Evolutionary conservation across 2,329 filamentous ascomycete species (phyloP).

Genomic region (Fusarium pseudoanthophilum): DNA sequence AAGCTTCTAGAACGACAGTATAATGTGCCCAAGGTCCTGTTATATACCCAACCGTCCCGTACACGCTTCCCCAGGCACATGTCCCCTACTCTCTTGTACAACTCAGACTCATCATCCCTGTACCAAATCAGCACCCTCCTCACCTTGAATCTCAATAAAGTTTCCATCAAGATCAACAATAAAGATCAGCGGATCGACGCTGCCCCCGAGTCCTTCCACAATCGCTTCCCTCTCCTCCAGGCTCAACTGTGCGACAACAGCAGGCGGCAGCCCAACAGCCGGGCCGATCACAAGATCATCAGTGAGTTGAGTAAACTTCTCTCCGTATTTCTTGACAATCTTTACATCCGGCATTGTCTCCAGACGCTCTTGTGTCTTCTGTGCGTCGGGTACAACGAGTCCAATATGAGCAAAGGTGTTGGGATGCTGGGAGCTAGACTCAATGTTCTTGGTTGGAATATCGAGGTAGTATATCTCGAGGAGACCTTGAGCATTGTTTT

Average conservation of each 20-base stretch:
- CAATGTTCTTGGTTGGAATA: background rate
- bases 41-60: background rate
- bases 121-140: background rate
- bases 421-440: background rate
- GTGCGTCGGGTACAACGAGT: background rate
- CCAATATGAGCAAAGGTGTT: conserved; percentile 5
- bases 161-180: conserved; percentile 9
- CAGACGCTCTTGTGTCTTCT: background rate
- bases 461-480: background rate
- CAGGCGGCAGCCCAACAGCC: background rate
- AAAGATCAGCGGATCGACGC: background rate
- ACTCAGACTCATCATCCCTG: background rate
- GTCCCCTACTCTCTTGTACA: too few species aligned
- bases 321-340: background rate
- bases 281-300: background rate
- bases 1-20: background rate
- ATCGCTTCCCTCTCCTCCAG: conserved; percentile 1
- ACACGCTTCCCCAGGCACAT: too few species aligned
- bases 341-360: background rate
- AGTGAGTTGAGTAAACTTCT: background rate
- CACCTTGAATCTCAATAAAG: conserved; percentile 12
- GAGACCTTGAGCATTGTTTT: conserved; percentile 7
- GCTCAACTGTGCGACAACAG: background rate
- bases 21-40: rapidly evolving
- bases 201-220: background rate